Evolutionary conservation across 2,329 filamentous ascomycete species (phyloP).

Genomic region (Zopfia rhizophila): DNA sequence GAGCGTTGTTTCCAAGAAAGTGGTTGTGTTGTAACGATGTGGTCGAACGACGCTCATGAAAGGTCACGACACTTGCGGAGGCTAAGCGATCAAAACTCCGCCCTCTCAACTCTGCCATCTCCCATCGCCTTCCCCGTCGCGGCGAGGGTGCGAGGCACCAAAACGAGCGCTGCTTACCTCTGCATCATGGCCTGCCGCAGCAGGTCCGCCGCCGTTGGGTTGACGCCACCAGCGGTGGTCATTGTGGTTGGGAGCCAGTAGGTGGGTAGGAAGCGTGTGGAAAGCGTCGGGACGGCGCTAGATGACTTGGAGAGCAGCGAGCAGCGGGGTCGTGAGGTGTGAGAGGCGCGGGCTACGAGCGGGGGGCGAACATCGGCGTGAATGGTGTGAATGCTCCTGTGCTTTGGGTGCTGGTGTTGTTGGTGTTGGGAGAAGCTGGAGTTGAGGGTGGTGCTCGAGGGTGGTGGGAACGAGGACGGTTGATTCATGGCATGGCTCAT

Average conservation of each 20-base stretch:
- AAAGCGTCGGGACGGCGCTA: constrained; percentile 58
- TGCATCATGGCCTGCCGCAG: constrained; percentile 68
- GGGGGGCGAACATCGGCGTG: constrained; percentile 40
- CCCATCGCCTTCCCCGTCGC: background rate
- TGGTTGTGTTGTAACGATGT: constrained; percentile 5
- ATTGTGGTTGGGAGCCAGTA: constrained; percentile 43
- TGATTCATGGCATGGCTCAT: constrained; percentile 12
- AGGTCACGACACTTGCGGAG: constrained; percentile 4
- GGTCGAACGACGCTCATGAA: constrained; percentile 1
- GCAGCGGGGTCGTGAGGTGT: constrained; percentile 42
- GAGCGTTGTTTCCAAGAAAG: constrained; percentile 9
- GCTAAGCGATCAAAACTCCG: background rate
- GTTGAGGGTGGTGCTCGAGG: constrained; percentile 14
- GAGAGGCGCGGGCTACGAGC: constrained; percentile 44
- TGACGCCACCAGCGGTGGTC: constrained; percentile 55
- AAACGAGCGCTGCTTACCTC: constrained; percentile 58
- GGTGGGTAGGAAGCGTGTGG: constrained; percentile 41
- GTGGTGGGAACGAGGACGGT: constrained; percentile 13
- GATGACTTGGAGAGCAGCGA: constrained; percentile 51
- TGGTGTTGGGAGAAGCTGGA: constrained; percentile 6
- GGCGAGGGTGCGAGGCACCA: background rate
- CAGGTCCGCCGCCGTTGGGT: constrained; percentile 65
- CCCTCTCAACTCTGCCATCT: background rate
- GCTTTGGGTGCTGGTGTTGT: constrained; percentile 1
- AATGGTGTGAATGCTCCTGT: constrained; percentile 7